A percentile compares a stretch with the other conserved stretches of the same genome.
These are phyloP conservation scores for Oryza nivara DNA, from an alignment of 176 grass and related monocot genomes.

Conservation along the genomic window DNA sequence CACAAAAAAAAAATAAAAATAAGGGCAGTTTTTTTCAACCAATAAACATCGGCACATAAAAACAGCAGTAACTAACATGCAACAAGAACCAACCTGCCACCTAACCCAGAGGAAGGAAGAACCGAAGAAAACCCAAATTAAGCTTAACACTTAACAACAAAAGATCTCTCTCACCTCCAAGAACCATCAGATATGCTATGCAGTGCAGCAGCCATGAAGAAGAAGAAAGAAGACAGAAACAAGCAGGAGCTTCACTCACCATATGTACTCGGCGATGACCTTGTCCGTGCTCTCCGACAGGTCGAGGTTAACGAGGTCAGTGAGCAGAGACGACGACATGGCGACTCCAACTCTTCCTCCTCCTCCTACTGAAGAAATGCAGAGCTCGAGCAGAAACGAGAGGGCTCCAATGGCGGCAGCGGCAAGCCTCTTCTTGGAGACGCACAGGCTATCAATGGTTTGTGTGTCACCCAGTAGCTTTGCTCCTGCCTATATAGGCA, in stretches of 20 bases:
- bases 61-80: neutral
- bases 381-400: neutral
- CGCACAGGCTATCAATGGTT: neutral
- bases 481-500: conserved; percentile 8
- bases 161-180: neutral
- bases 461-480: neutral
- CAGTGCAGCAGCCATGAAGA: neutral
- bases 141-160: neutral
- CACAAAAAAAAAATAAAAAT: neutral
- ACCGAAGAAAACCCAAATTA: neutral
- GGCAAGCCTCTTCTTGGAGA: conserved; percentile 6
- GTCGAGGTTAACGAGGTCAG: conserved; percentile 59
- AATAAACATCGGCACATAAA: neutral
- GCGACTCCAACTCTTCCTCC: neutral
- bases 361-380: neutral
- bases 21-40: neutral
- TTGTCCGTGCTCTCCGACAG: conserved; percentile 60
- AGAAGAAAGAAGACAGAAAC: neutral
- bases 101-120: neutral
- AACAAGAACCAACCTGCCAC: neutral
- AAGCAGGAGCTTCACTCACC: conserved; percentile 43
- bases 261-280: conserved; percentile 86
- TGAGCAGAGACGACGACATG: conserved; percentile 34
- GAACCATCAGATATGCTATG: neutral
- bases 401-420: neutral